Percentiles rank a stretch among this genome's conserved stretches.
These are phyloP conservation scores for Halocafeteria seosinensis DNA, from an alignment of 108 stramenopile genomes.

Conservation along the genomic window DNA sequence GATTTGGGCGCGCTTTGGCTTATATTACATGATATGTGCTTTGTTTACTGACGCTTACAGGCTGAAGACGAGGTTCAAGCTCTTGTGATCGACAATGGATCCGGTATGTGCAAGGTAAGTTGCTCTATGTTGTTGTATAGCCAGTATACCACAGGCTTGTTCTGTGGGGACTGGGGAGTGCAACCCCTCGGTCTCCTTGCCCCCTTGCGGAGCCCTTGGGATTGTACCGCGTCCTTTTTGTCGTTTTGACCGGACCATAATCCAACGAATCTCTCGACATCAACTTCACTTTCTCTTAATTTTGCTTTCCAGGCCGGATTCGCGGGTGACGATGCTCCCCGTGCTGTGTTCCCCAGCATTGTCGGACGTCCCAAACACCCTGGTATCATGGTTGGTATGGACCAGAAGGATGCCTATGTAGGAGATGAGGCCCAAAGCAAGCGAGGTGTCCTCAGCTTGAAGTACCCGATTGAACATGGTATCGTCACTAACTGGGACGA, in stretches of 20 bases:
- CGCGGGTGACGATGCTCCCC: conserved; percentile 38
- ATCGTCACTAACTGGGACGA: conserved; percentile 95
- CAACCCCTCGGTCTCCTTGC: too few relatives aligned
- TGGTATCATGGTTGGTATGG: conserved; percentile 96
- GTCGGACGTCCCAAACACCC: conserved; percentile 88
- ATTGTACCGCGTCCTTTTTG: neutral
- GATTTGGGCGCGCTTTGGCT: too few relatives aligned
- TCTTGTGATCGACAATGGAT: conserved; percentile 28
- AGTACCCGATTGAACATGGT: conserved; percentile 99
- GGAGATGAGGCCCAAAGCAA: conserved; percentile 94
- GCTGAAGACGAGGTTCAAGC: conserved; percentile 21
- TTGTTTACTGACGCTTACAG: neutral
- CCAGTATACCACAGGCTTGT: too few relatives aligned
- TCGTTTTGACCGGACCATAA: neutral
- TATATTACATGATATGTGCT: too few relatives aligned
- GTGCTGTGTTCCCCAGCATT: conserved; percentile 84
- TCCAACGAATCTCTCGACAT: conserved; percentile 19
- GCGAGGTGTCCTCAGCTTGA: conserved; percentile 71
- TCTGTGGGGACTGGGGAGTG: too few relatives aligned
- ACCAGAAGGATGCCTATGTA: conserved; percentile 97
- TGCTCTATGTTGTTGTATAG: neutral
- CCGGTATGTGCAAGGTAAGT: conserved; percentile 47
- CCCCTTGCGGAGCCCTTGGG: too few relatives aligned
- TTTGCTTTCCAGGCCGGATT: conserved; percentile 29
- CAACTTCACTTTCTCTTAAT: conserved; percentile 39